Evolutionary conservation across 2,329 filamentous ascomycete species (phyloP), one percentile per base, ranked within the genome.

Genomic region (Paecilomyces sp.): DNA sequence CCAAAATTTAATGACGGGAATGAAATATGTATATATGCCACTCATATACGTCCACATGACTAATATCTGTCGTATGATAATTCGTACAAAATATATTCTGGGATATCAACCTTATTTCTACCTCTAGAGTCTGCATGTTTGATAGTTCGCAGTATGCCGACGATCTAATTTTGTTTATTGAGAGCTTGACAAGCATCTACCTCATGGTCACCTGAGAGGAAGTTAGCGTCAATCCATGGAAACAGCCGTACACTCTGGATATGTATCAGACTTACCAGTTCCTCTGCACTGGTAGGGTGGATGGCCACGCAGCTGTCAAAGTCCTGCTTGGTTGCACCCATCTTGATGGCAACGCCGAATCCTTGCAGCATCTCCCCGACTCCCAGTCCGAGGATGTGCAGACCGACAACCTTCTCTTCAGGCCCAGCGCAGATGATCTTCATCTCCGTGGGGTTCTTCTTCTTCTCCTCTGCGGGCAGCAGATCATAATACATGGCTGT

Each of bases 291-390:
- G 12, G 88, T 91, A 22, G 88, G 88, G 75, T 91, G 88, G 66
- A 91, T 91, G 60, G 88, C 88, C 57, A 91, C 86, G 67, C 86
- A 88, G 70, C 80, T 87, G 70, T 91, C 88, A 73, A 91, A 89
- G 73, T 90, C 87, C 65, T 82, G 83, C 84, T 91, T 91, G 58
- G 85, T 90, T 34, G 88, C 88, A 53, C 88, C 88, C 88, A 91
- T 91, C 82, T 89, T 90, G 66, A 91, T 76, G 15, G 88, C 88
- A 24, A 91, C 87, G 56, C 87, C 88, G 71, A 92, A 90, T 64
- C 89, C 84, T 76, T 92, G 84, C 68, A 91, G 79, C 85, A 91
- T 88, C 82, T 92, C 83, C 65, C 79, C 71, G 60, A 79, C 72
- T 12, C 74, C 71, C 36, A 79, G 68, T 64, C 81, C 70, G 64